Evolutionary conservation across 78 protist species (phyloP).

Genomic region (Creolimax fragrantissima): DNA sequence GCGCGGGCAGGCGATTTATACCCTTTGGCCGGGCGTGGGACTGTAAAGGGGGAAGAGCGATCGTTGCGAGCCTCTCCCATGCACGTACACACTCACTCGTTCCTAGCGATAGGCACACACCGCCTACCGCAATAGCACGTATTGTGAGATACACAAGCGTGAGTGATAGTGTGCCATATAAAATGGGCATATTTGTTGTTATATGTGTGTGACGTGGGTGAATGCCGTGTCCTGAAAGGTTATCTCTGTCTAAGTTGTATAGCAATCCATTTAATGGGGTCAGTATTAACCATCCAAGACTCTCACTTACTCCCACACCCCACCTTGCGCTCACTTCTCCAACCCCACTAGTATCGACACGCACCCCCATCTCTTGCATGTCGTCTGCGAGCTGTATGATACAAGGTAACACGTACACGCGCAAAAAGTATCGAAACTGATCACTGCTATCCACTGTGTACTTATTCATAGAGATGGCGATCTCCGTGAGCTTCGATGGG

Average conservation of each 20-base stretch:
- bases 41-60: not conserved
- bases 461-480: not conserved
- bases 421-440: not conserved
- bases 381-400: not conserved
- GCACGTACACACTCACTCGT: not conserved
- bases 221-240: not conserved
- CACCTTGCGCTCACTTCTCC: not conserved
- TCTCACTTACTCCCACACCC: not conserved
- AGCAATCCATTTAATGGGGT: not conserved
- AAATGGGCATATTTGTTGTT: not conserved
- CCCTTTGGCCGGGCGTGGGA: no score
- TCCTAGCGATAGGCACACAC: not conserved
- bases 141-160: not conserved
- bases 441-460: not conserved
- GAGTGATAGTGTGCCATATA: slow-evolving; percentile 9
- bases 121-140: not conserved
- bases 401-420: not conserved
- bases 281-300: not conserved
- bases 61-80: not conserved
- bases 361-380: not conserved
- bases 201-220: slow-evolving; percentile 12
- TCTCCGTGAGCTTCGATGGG: not conserved
- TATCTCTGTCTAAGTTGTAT: not conserved
- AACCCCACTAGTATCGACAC: not conserved
- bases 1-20: no score